A percentile compares a stretch with the other conserved stretches of the same genome.
phyloP scores from a whole-genome alignment of 1,284 basidiomycete genomes.

The Cutaneotrichosporon spelunceum region DNA sequence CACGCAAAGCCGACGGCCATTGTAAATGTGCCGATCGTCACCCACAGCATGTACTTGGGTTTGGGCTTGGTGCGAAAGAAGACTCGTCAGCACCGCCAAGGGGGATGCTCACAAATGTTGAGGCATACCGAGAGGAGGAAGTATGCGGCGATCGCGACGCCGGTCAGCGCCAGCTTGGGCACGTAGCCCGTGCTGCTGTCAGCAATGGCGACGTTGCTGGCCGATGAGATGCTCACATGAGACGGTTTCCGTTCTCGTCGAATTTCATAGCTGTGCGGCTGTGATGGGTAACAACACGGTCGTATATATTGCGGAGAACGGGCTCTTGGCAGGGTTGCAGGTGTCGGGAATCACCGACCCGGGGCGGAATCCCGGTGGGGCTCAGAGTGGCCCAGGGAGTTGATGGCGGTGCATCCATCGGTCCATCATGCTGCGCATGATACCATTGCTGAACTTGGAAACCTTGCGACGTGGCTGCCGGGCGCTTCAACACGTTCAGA shows the following conservation, averaged over 20 bases:
- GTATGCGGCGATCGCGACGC: conserved; percentile 23
- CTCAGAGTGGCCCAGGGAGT: too few species aligned
- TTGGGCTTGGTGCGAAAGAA: not conserved
- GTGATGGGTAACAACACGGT: not conserved
- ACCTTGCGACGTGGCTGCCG: too few species aligned
- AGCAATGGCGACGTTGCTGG: not conserved
- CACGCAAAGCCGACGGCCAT: not conserved
- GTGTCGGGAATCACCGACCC: too few species aligned
- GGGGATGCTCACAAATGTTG: conserved; percentile 24
- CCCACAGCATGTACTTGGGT: conserved; percentile 6
- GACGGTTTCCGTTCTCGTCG: conserved; percentile 4
- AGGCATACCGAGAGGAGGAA: conserved; percentile 18
- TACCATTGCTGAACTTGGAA: too few species aligned
- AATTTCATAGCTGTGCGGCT: not conserved
- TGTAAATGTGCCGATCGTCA: not conserved
- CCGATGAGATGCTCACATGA: not conserved
- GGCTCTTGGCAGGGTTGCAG: too few species aligned
- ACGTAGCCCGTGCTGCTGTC: conserved; percentile 29
- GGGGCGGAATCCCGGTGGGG: too few species aligned
- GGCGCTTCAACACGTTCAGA: too few species aligned
- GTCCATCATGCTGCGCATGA: too few species aligned
- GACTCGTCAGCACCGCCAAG: not conserved
- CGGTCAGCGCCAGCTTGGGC: conserved; percentile 21
- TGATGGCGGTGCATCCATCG: too few species aligned
- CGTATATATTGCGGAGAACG: not conserved